Base-by-base conservation (phyloP, 2,329 filamentous ascomycete species). In the Pleurostoma richardsiae region DNA sequence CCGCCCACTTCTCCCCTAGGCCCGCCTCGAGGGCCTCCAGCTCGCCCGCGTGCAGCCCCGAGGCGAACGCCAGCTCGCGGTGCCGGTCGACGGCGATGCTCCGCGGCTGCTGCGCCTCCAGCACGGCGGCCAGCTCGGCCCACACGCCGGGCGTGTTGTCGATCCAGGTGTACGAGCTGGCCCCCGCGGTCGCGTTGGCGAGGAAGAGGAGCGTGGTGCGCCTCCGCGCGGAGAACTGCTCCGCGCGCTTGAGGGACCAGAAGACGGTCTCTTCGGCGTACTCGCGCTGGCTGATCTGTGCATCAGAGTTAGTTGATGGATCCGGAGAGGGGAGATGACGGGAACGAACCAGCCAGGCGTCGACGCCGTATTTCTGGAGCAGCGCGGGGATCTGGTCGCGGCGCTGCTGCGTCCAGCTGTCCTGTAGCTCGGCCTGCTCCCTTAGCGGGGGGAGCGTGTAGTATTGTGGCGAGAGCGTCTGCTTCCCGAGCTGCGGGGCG, bases 261-360 rank as follows among this genome's bases (percentile, higher is more conserved):
- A 76, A 76, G 28, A 71, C 66, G 0, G 72, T 75, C 47, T 77
- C 73, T 53, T 77, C 73, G 49, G 70, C 72, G 54, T 76, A 74
- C 52, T 77, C 73, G 43, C 68, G 69, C 58, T 77, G 72, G 60
- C 69, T 72, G 52, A 74, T 72, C 71, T 75, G n/a, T 38, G 29
- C 7, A 10, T 19, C n/a, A 41, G 45, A 7, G 31, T 4, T 30
- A 26, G 4, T 8, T 38, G 40, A 10, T 2, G 31, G 8, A 8
- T 36, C 33, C 8, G n/a, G 8, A 8, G 30, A 30, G 30, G 41
- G 33, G 40, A 41, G 42, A 39, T 27, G 6, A 39, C 19, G 29
- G 39, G 40, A 30, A 63, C 62, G 2, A 27, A 74, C 70, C 44
- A 76, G 65, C 73, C 73, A 76, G 19, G 72, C 72, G 51, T 73